Base-by-base conservation (phyloP, 2,329 filamentous ascomycete species). In the Cladophialophora immunda region DNA sequence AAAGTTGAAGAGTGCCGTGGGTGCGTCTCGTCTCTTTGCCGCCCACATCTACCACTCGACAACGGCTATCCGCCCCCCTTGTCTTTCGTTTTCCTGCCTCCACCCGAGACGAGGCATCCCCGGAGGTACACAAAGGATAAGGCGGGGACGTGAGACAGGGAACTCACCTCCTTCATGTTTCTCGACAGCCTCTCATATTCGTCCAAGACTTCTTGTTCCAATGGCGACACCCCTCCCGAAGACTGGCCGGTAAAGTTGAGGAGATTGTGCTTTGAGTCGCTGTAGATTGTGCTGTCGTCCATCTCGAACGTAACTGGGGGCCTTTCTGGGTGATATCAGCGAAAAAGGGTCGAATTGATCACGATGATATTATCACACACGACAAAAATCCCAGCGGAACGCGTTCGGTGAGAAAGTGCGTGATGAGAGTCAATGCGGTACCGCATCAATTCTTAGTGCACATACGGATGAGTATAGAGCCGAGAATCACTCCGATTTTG, bases 151-250 rank as follows among this genome's bases (percentile, higher is more conserved):
- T 17, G 50, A 53, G 8, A n/a, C 3, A 27, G 60, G 22, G 17
- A 56, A 68, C 80, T 66, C 80, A 94, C 95, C 81, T 91, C 91
- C 75, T 96, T 97, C 85, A 99, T 90, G 76, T 98, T 99, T 73
- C 91, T 90, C 0, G 94, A 87, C 34, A 99, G 81, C 15, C 90
- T 86, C 72, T 94, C 89, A 76, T 99, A 99, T 79, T 99, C 95
- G 69, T 98, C 93, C 0, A 99, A 84, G 0, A 99, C 91, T 77
- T 98, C 93, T 78, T 97, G 94, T 81, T 99, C 94, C 7, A 97
- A 86, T 4, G 93, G 90, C 7, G 69, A 66, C 3, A 73, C 62
- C 7, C 64, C 58, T 2, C 54, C 57, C 6, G 68, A 60, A 30
- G 53, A 56, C 45, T 67, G 64, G 7, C 61, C 64, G 2, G 70